Percentiles rank a stretch among this genome's conserved stretches.
Evolutionary conservation across 148 eudicot genomes (phyloP).

Genomic region (Amaranthus cruentus): DNA sequence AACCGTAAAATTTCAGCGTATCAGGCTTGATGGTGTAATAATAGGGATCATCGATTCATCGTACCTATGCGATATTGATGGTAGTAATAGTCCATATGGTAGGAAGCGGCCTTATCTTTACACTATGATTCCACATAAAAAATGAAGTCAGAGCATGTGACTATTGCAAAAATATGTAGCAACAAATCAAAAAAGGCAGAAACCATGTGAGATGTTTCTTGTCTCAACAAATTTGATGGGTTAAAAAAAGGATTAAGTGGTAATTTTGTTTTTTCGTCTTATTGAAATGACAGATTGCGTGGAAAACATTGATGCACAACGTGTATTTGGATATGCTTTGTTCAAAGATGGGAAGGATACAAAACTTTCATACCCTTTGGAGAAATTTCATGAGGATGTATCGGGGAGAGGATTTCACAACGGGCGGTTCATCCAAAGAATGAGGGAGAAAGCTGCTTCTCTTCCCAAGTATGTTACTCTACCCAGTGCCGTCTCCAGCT

Average conservation of each 20-base stretch:
- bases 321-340: slow-evolving; percentile 74
- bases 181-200: no score
- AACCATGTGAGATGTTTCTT: neutral
- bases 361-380: slow-evolving; percentile 65
- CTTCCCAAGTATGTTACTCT: slow-evolving; percentile 57
- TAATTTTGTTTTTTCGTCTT: neutral
- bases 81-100: no score
- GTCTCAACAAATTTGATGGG: neutral
- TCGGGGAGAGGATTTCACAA: slow-evolving; percentile 85
- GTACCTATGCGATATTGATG: no score
- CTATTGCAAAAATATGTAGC: no score
- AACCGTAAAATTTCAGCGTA: no score
- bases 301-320: slow-evolving; percentile 72
- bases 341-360: slow-evolving; percentile 79
- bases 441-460: slow-evolving; percentile 76
- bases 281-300: slow-evolving; percentile 53
- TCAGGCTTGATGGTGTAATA: no score
- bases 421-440: slow-evolving; percentile 74
- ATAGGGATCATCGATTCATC: no score
- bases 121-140: no score
- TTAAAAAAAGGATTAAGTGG: neutral
- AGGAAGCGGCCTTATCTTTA: no score
- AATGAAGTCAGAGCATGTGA: no score
- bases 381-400: slow-evolving; percentile 70
- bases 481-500: neutral